phyloP scores from a whole-genome alignment of 192 early-diverging fungal species.

The Podochytrium sp. region DNA sequence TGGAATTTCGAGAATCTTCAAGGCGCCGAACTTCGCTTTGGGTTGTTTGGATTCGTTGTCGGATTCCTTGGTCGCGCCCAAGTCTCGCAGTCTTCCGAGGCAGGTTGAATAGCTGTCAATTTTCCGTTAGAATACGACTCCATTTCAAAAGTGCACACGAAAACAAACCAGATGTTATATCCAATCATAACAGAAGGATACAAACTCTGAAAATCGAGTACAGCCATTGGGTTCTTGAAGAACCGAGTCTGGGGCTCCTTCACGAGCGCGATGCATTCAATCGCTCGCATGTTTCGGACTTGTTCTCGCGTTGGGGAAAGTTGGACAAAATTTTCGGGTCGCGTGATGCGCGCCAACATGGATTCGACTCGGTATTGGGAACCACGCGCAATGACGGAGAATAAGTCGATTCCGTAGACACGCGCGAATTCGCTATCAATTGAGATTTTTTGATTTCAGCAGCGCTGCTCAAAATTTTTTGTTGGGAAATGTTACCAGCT shows the following conservation, averaged over 20 bases:
- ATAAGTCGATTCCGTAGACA: slow-evolving; percentile 91
- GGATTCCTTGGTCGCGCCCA: slow-evolving; percentile 45
- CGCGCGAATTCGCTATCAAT: slow-evolving; percentile 76
- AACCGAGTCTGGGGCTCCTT: slow-evolving; percentile 86
- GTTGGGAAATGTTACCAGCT: slow-evolving; percentile 46
- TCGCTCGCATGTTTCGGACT: slow-evolving; percentile 62
- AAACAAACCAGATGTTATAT: slow-evolving; percentile 83
- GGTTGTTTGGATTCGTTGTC: slow-evolving; percentile 2
- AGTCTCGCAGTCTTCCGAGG: slow-evolving; percentile 59
- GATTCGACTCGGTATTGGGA: slow-evolving; percentile 94
- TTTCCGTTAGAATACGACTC: not conserved
- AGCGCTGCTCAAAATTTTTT: not conserved
- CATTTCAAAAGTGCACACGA: not conserved
- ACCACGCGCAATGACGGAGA: slow-evolving; percentile 83
- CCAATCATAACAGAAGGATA: slow-evolving; percentile 97
- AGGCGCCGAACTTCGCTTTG: slow-evolving; percentile 74
- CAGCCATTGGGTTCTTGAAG: slow-evolving; percentile 83
- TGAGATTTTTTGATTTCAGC: slow-evolving; percentile 1
- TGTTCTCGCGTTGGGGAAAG: slow-evolving; percentile 76
- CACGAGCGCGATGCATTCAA: slow-evolving; percentile 86
- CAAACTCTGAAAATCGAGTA: slow-evolving; percentile 92
- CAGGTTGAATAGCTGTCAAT: slow-evolving; percentile 62
- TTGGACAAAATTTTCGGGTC: slow-evolving; percentile 77
- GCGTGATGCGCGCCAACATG: slow-evolving; percentile 59
- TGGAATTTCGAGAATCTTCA: slow-evolving; percentile 58